These are phyloP conservation scores for Mitragyna speciosa DNA, from an alignment of 257 asterid species.

Conservation along the genomic window DNA sequence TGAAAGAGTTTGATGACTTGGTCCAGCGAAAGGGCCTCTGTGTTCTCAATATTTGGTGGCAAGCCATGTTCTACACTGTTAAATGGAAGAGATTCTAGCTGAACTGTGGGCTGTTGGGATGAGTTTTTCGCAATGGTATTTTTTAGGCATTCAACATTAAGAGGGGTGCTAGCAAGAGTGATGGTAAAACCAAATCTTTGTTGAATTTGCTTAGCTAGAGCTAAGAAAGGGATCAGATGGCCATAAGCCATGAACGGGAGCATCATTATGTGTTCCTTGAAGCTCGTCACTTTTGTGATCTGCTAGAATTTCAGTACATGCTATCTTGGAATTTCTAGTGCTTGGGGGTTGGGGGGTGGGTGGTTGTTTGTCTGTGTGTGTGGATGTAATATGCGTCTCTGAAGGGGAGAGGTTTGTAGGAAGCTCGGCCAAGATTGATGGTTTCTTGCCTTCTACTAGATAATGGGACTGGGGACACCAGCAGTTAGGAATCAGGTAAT, in stretches of 20 bases:
- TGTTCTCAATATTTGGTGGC: conserved; percentile 74
- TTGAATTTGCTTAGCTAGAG: conserved; percentile 26
- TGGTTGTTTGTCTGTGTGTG: no score
- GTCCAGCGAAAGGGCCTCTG: conserved; percentile 50
- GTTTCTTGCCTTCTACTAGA: no score
- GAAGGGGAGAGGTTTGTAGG: no score
- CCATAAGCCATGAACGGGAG: conserved; percentile 40
- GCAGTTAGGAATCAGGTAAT: no score
- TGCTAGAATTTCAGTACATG: neutral
- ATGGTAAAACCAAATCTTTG: conserved; percentile 18
- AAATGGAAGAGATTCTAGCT: conserved; percentile 53
- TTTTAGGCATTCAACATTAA: conserved; percentile 45
- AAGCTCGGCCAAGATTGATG: no score
- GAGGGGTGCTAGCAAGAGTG: conserved; percentile 29
- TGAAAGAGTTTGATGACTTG: conserved; percentile 40
- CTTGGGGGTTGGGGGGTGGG: no score
- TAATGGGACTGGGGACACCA: no score
- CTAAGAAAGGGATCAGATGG: conserved; percentile 36
- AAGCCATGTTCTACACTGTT: conserved; percentile 51
- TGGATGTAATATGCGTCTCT: no score
- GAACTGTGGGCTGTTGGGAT: conserved; percentile 25
- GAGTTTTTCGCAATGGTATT: conserved; percentile 38
- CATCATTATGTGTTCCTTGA: conserved; percentile 27
- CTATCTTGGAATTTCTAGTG: no score
- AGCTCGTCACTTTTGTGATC: conserved; percentile 1